Conservation (phyloP, 371 early-diverging fungal species). For the Blakeslea trispora region DNA sequence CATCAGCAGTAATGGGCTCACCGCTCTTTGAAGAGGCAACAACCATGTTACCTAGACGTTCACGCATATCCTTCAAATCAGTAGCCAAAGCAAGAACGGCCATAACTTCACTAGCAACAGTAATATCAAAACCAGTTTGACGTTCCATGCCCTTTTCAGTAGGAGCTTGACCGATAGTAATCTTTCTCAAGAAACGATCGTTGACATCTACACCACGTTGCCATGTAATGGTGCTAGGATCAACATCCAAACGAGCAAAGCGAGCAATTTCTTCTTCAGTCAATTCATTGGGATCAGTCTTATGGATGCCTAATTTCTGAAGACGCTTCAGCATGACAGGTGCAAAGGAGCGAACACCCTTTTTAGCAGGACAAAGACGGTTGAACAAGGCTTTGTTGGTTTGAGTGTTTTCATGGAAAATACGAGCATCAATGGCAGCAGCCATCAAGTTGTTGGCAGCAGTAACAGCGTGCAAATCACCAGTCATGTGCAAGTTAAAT, state of each 20-base stretch:
- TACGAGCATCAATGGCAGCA: constrained; percentile 97
- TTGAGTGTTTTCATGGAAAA: constrained; percentile 95
- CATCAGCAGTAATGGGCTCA: constrained; percentile 91
- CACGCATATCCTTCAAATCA: constrained; percentile 88
- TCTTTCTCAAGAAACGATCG: constrained; percentile 91
- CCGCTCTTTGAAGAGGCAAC: constrained; percentile 84
- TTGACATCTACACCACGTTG: constrained; percentile 94
- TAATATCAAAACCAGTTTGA: constrained; percentile 93
- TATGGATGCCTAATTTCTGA: constrained; percentile 79
- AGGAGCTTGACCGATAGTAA: constrained; percentile 84
- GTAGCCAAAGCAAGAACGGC: constrained; percentile 93
- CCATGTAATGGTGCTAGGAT: constrained; percentile 92
- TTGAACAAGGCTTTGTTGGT: constrained; percentile 84
- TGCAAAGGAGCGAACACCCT: constrained; percentile 81
- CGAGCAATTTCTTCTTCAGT: constrained; percentile 74
- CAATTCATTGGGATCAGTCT: constrained; percentile 76
- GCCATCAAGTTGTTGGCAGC: constrained; percentile 96
- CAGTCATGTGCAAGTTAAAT: constrained; percentile 97
- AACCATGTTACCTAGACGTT: constrained; percentile 92
- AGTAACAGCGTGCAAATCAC: constrained; percentile 96
- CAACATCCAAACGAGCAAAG: constrained; percentile 92
- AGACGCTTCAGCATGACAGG: constrained; percentile 87
- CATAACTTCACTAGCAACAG: constrained; percentile 98
- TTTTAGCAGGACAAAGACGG: constrained; percentile 87
- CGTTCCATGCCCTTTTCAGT: constrained; percentile 88